Evolutionary conservation across 805 yeast genomes (phyloP), one percentile per base, ranked within the genome.

Genomic region (Cyberlindnera xylosilytica): DNA sequence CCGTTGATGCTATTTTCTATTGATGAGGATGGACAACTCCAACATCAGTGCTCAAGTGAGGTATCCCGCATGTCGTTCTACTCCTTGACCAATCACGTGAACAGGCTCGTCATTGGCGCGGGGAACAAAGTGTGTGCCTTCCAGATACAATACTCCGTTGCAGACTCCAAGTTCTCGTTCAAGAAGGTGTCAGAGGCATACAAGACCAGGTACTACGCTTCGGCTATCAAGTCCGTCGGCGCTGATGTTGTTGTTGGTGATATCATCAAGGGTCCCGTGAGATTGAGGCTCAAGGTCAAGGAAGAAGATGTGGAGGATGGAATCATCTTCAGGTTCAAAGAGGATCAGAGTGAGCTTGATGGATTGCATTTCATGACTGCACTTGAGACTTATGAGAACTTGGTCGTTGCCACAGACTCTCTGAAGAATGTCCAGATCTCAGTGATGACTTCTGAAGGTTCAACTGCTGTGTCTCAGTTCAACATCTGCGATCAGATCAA

Each of bases 1-100:
- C 63, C 68, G 22, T 35, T 68, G 11, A 44, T 62, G 47, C 43
- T 68, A 7, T 64, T 66, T 36, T 53, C 68, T 1, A 45, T 68
- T 17, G 72, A 67, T 54, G 67, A 65, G 24, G 45, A 44, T 16
- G 70, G 68, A 2, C 36, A 44, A 8, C 42, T 66, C 6, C 63
- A 63, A 29, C 54, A 60, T 5, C 54, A 52, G 20, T 50, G 56
- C 34, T 47, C 53, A 1, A 19, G 54, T 2, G 33, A 41, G 4
- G 24, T 36, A 3, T 49, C 54, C 6, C 57, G 53, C 20, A 41
- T 44, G 12, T 51, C 56, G 4, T 42, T 58, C n/a, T 54, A 56
- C 27, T 50, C 58, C 0, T 37, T 68, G 23, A 41, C 51, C 6
- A 61, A 54, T 37, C 65, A 60, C 47, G 48, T 45, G 6, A 56